Evolutionary conservation across 179 eudicot species (phyloP).

Genomic region (Beta corolliflora): DNA sequence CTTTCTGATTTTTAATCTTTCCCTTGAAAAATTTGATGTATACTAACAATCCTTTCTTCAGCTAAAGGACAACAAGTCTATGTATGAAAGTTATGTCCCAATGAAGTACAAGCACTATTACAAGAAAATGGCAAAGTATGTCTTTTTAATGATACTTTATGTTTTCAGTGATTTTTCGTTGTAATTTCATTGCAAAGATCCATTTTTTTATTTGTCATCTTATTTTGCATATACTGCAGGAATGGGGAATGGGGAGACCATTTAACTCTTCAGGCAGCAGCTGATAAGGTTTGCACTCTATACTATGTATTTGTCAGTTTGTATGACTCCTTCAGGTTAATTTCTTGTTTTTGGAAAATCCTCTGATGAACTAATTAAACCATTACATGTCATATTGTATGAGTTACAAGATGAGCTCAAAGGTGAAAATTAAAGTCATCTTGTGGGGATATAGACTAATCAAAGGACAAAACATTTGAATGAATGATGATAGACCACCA

Average conservation of each 20-base stretch:
- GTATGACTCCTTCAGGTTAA: conserved; percentile 8
- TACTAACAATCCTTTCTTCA: conserved; percentile 37
- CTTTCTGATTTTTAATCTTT: not conserved
- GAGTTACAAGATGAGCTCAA: not conserved
- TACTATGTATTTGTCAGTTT: conserved; percentile 7
- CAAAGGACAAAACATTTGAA: not conserved
- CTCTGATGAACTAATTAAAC: not conserved
- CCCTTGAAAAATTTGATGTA: not conserved
- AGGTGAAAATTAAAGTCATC: not conserved
- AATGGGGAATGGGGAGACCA: conserved; percentile 96
- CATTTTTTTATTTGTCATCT: not conserved
- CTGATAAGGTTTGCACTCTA: conserved; percentile 63
- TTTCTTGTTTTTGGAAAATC: conserved; percentile 7
- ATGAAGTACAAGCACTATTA: conserved; percentile 86
- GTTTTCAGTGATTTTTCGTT: not conserved
- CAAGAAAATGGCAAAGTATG: conserved; percentile 93
- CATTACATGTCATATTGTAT: not conserved
- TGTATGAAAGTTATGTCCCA: conserved; percentile 88
- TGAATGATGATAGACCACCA: not conserved
- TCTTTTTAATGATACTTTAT: not conserved
- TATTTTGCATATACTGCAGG: conserved; percentile 39
- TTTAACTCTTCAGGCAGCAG: conserved; percentile 93
- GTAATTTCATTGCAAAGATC: not conserved
- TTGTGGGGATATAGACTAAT: not conserved
- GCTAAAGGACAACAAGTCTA: conserved; percentile 61